Conservation (phyloP, 2,329 filamentous ascomycete genomes). For the Alternaria burnsii region DNA sequence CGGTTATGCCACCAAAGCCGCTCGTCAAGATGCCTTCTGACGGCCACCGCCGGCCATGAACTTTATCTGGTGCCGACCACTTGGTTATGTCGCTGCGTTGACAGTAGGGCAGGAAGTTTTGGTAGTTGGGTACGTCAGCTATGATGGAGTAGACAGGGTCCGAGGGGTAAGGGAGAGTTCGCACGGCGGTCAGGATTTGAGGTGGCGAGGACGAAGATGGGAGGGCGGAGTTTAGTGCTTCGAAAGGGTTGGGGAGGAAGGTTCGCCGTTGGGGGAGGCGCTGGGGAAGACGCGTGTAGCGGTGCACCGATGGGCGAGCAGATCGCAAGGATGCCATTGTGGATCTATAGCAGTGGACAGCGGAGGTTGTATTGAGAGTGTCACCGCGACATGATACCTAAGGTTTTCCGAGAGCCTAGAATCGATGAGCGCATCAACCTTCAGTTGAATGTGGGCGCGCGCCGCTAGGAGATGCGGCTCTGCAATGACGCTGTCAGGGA, state of each 20-base stretch:
- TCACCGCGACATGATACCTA: conserved; percentile 30
- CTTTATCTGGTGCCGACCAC: conserved; percentile 67
- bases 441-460: conserved; percentile 18
- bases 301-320: conserved; percentile 49
- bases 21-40: conserved; percentile 80
- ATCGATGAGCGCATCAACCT: conserved; percentile 11
- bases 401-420: neutral
- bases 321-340: conserved; percentile 45
- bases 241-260: conserved; percentile 58
- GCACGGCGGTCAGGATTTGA: conserved; percentile 75
- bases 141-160: conserved; percentile 81
- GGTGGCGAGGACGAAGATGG: conserved; percentile 46
- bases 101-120: conserved; percentile 91
- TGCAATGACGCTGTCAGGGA: conserved; percentile 32
- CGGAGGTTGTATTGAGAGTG: conserved; percentile 2
- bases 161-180: conserved; percentile 78
- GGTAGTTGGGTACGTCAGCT: conserved; percentile 83
- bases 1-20: conserved; percentile 84
- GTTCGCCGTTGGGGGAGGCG: conserved; percentile 44
- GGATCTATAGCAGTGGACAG: neutral
- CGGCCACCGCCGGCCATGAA: conserved; percentile 67
- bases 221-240: conserved; percentile 44
- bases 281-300: conserved; percentile 20
- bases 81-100: conserved; percentile 77
- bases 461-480: conserved; percentile 37